phyloP scores from a whole-genome alignment of 495 filamentous ascomycete species.

The Aspergillus sclerotioniger region DNA sequence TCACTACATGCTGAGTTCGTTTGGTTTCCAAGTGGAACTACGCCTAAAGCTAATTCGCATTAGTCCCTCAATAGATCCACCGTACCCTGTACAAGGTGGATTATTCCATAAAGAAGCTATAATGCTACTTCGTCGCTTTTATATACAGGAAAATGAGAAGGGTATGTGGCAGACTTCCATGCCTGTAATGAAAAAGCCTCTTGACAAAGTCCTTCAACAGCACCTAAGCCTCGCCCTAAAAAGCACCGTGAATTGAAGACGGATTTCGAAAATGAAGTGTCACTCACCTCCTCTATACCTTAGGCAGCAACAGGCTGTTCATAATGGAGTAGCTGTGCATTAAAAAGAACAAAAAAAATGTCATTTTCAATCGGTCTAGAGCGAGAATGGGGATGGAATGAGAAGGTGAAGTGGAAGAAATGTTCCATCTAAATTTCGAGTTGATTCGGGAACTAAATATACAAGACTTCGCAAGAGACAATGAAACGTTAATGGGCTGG shows the following conservation, averaged over 20 bases:
- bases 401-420: not conserved
- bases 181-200: not conserved
- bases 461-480: slow-evolving; percentile 26
- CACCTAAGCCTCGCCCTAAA: slow-evolving; percentile 60
- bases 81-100: slow-evolving; percentile 76
- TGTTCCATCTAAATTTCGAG: not conserved
- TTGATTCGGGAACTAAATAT: slow-evolving; percentile 25
- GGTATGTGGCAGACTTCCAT: slow-evolving; percentile 42
- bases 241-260: slow-evolving; percentile 52
- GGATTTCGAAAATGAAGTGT: slow-evolving; percentile 25
- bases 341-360: not conserved
- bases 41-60: slow-evolving; percentile 13
- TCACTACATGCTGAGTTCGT: slow-evolving; percentile 73
- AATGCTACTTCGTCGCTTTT: slow-evolving; percentile 86
- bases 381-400: not conserved
- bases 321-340: not conserved
- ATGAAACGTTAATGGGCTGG: slow-evolving; percentile 1
- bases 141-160: slow-evolving; percentile 93
- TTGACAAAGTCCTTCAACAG: slow-evolving; percentile 31
- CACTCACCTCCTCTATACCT: not conserved
- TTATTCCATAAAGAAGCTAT: slow-evolving; percentile 86
- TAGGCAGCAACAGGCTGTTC: not conserved
- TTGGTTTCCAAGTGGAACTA: not conserved
- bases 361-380: not conserved
- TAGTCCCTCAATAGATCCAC: slow-evolving; percentile 61